Conservation (phyloP, 192 early-diverging fungal species). For the Entrophospora sp. region DNA sequence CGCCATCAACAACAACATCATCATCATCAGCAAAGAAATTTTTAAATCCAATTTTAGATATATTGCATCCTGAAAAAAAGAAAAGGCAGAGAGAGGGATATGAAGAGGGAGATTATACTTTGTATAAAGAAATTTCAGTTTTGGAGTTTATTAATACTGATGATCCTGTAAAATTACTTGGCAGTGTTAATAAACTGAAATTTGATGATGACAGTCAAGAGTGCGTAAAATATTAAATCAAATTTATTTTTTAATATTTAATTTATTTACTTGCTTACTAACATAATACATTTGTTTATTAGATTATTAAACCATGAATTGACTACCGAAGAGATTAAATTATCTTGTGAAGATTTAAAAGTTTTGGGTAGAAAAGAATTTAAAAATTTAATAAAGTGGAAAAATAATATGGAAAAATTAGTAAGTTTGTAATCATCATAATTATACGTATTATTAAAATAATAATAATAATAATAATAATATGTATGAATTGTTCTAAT, state of each 20-base stretch:
- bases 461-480: constrained; percentile 36
- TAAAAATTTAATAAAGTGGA: constrained; percentile 84
- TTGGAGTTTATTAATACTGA: constrained; percentile 71
- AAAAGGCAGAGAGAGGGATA: constrained; percentile 92
- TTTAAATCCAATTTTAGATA: constrained; percentile 53
- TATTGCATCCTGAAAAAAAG: constrained; percentile 91
- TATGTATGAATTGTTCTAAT: neutral
- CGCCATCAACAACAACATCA: no score
- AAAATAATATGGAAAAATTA: constrained; percentile 59
- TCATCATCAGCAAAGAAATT: no score
- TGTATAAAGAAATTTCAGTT: constrained; percentile 64
- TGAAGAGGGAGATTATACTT: constrained; percentile 90
- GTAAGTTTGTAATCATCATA: constrained; percentile 34
- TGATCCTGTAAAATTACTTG: constrained; percentile 76
- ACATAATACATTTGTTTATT: neutral
- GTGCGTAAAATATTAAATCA: no score
- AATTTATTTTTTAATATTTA: neutral
- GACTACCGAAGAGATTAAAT: constrained; percentile 75
- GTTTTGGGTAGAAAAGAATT: constrained; percentile 94
- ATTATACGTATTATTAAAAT: constrained; percentile 44
- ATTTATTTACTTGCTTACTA: constrained; percentile 4
- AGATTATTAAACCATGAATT: constrained; percentile 44
- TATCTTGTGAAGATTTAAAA: constrained; percentile 78
- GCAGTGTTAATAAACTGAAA: constrained; percentile 60
- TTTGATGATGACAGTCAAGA: constrained; percentile 77